These are phyloP conservation scores for Exophiala calicioides DNA, from an alignment of 2,329 filamentous ascomycete species.

Conservation along the genomic window DNA sequence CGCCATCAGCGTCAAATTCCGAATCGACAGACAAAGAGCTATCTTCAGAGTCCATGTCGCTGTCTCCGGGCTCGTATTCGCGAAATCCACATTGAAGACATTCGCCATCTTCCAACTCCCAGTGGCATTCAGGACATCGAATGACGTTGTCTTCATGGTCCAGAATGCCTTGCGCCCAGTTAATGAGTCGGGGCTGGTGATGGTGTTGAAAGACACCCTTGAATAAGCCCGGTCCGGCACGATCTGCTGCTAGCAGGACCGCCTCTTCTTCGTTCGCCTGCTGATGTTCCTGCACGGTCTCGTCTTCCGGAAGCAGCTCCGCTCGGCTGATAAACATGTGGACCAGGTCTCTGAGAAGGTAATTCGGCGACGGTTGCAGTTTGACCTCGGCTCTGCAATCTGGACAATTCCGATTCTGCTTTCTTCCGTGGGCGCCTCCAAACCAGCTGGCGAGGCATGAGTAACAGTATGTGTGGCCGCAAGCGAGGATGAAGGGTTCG, in stretches of 20 bases:
- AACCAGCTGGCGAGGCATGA: conserved; percentile 47
- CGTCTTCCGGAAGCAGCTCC: conserved; percentile 63
- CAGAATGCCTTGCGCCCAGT: conserved; percentile 43
- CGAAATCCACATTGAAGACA: conserved; percentile 57
- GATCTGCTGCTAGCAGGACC: conserved; percentile 61
- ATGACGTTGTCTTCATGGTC: conserved; percentile 61
- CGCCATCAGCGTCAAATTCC: conserved; percentile 25
- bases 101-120: conserved; percentile 63
- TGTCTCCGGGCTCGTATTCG: conserved; percentile 37
- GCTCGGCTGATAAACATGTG: conserved; percentile 61
- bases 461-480: conserved; percentile 73
- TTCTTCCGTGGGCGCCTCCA: conserved; percentile 27
- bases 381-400: conserved; percentile 64
- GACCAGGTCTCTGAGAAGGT: conserved; percentile 65
- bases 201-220: conserved; percentile 57
- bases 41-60: conserved; percentile 17
- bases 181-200: conserved; percentile 21
- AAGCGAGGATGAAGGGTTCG: conserved; percentile 68
- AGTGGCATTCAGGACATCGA: conserved; percentile 63
- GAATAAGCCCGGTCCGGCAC: conserved; percentile 62
- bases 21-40: conserved; percentile 11
- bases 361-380: conserved; percentile 63
- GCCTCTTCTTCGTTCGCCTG: conserved; percentile 61
- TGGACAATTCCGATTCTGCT: conserved; percentile 63
- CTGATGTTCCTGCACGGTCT: conserved; percentile 63